Evolutionary conservation across 169 alveolate species (phyloP).

Genomic region (Plasmodium sp.): DNA sequence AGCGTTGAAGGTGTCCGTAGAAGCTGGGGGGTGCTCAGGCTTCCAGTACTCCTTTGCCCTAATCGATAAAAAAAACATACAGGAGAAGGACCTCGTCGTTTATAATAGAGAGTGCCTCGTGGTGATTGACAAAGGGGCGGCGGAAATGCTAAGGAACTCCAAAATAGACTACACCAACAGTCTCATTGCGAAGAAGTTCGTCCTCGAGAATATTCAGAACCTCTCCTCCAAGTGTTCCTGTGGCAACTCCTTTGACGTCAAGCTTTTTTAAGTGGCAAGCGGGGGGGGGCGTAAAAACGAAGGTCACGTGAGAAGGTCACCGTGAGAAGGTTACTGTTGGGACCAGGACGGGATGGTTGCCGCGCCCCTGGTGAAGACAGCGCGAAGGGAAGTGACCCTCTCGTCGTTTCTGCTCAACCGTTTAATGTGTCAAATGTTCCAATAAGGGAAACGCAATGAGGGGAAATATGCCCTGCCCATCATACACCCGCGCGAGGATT

Average conservation of each 20-base stretch:
- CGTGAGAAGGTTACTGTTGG: too few relatives aligned
- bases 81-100: conserved; percentile 72
- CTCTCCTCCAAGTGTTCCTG: conserved; percentile 83
- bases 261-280: conserved; percentile 5
- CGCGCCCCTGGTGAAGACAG: neutral
- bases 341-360: neutral
- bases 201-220: conserved; percentile 80
- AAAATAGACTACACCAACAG: conserved; percentile 79
- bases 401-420: neutral
- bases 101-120: conserved; percentile 74
- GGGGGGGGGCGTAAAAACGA: neutral
- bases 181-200: conserved; percentile 81
- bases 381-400: neutral
- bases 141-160: conserved; percentile 75
- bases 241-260: conserved; percentile 84
- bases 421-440: neutral
- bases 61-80: conserved; percentile 64
- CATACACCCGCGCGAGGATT: neutral
- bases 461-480: neutral
- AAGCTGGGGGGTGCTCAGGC: conserved; percentile 88
- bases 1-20: conserved; percentile 75
- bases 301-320: neutral
- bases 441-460: neutral
- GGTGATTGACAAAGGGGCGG: conserved; percentile 77
- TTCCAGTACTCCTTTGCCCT: conserved; percentile 82